Conservation (phyloP, 2,329 filamentous ascomycete genomes). For the Tothia fuscella region DNA sequence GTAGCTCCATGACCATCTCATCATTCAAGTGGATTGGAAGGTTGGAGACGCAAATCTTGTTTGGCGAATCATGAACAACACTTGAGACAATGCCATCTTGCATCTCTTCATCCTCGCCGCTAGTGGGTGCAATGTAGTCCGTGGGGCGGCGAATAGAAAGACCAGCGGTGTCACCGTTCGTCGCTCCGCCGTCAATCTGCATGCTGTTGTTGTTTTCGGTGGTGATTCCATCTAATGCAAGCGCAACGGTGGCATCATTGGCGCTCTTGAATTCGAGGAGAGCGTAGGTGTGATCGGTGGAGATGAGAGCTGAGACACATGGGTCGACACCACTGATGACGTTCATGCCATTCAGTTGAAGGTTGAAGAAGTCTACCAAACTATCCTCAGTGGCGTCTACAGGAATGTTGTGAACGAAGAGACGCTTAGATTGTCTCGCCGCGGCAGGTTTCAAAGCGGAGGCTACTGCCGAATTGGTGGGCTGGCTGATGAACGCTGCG, state of each 20-base stretch:
- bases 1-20: constrained; percentile 80
- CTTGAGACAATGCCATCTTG: constrained; percentile 67
- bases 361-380: constrained; percentile 79
- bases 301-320: constrained; percentile 72
- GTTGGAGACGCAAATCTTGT: constrained; percentile 90
- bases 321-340: constrained; percentile 75
- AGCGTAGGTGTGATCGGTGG: constrained; percentile 67
- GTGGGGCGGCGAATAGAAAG: constrained; percentile 78
- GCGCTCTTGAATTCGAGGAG: constrained; percentile 83
- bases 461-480: constrained; percentile 56
- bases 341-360: constrained; percentile 94
- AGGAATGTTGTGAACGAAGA: constrained; percentile 78
- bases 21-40: constrained; percentile 81
- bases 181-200: constrained; percentile 38
- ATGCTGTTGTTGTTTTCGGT: constrained; percentile 64
- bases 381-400: constrained; percentile 59
- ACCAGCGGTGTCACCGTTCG: constrained; percentile 41
- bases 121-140: constrained; percentile 77
- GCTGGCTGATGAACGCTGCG: constrained; percentile 90
- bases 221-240: constrained; percentile 77
- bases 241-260: constrained; percentile 77
- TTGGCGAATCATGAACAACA: constrained; percentile 77
- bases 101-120: constrained; percentile 59
- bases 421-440: constrained; percentile 84
- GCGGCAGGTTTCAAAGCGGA: constrained; percentile 85